Evolutionary conservation across 108 stramenopile genomes (phyloP), one percentile per base, ranked within the genome.

Genomic region (Skeletonema marinoi): DNA sequence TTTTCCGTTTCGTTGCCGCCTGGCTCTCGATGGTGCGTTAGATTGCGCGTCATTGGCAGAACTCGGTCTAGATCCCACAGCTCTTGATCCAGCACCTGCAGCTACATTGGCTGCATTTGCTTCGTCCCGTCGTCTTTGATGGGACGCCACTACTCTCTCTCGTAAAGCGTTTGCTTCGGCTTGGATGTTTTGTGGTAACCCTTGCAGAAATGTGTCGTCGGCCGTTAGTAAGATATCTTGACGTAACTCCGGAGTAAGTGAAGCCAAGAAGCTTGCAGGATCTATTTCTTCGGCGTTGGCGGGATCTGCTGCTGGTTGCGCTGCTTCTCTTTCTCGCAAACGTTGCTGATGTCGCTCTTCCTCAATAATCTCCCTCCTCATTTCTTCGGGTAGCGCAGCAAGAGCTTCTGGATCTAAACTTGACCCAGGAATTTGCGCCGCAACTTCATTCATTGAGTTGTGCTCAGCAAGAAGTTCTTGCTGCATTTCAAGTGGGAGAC

Each of bases 361-460:
- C 66, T 89, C 93, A 54, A 98, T 93, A 14, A 97, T 88, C 78
- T 98, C 98, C 19, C 91, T 74, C 63, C 98, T 77, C 91, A 98
- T 95, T 32, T 96, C 96, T 63, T 96, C 93, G 35, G 98, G 98
- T 31, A 98, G 79, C n/a, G 95, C 96, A 3, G 96, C 96, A 8
- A 98, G 90, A 7, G 90, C 95, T 69, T 97, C 97, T 3, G 95
- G 96, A 72, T 98, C 98, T 42, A 96, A 78, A 4, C 94, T 93
- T n/a, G 97, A 93, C 11, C 82, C 86, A 60, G 85, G 90, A 29
- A 96, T 90, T 75, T 96, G 87, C 19, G 81, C 73, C 8, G 79
- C 87, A 30, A 93, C 75, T 62, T 85, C 91, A 4, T 78, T 80
- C 17, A 86, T 73, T 60, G 84, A 46, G 32, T 80, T 60, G 38